phyloP scores from a whole-genome alignment of 2,329 filamentous ascomycete genomes.

The Sphaceloma murrayae region DNA sequence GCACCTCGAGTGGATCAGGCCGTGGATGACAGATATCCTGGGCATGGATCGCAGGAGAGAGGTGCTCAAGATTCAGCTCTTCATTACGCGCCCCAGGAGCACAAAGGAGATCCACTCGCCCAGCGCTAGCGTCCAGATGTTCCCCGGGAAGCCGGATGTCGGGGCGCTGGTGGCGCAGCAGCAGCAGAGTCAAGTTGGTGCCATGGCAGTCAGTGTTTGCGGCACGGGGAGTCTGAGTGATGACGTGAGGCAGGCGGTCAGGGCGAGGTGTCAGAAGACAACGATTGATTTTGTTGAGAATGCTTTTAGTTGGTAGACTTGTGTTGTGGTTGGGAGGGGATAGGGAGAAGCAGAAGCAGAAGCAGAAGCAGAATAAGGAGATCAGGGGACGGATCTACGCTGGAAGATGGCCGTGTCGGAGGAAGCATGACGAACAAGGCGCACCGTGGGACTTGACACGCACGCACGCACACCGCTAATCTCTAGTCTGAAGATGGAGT shows the following conservation, averaged over 20 bases:
- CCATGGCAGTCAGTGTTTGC: slow-evolving; percentile 78
- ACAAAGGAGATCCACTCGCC: slow-evolving; percentile 71
- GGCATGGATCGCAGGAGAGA: slow-evolving; percentile 72
- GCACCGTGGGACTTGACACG: slow-evolving; percentile 8
- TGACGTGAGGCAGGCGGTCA: slow-evolving; percentile 60
- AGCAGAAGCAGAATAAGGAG: too few species aligned
- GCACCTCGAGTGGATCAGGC: slow-evolving; percentile 84
- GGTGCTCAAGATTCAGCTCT: slow-evolving; percentile 75
- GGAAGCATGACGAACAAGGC: not conserved
- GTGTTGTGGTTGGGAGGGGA: too few species aligned
- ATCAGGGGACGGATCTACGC: not conserved
- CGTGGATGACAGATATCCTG: slow-evolving; percentile 82
- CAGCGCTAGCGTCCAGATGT: slow-evolving; percentile 78
- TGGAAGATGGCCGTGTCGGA: too few species aligned
- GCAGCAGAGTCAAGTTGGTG: slow-evolving; percentile 70
- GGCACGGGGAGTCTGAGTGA: slow-evolving; percentile 66
- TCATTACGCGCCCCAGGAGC: slow-evolving; percentile 78
- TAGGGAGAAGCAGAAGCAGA: too few species aligned
- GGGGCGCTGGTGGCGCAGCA: slow-evolving; percentile 71
- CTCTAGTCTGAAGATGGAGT: not conserved
- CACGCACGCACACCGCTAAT: slow-evolving; percentile 8
- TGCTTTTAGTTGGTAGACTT: slow-evolving; percentile 54
- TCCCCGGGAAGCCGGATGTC: slow-evolving; percentile 78
- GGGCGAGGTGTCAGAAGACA: slow-evolving; percentile 53
- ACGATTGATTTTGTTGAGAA: slow-evolving; percentile 73